Evolutionary conservation across 1,139 yeast species (phyloP).

Genomic region (Geotrichum aggregatum): DNA sequence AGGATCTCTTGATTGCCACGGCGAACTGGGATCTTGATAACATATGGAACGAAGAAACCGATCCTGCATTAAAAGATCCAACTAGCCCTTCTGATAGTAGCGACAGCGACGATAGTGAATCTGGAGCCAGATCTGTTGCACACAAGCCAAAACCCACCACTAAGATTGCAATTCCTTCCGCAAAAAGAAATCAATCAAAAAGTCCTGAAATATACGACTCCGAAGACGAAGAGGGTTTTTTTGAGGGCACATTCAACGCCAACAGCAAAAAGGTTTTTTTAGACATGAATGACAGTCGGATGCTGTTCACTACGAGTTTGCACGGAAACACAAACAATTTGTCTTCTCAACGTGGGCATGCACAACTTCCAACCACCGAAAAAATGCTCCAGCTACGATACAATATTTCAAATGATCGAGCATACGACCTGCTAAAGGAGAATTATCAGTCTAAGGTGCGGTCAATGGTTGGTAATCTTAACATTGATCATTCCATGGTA

Average conservation of each 20-base stretch:
- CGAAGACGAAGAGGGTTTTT: conserved; percentile 74
- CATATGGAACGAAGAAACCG: conserved; percentile 49
- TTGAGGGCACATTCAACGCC: conserved; percentile 59
- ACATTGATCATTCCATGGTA: conserved; percentile 87
- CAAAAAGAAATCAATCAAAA: conserved; percentile 3
- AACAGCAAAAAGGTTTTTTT: conserved; percentile 47
- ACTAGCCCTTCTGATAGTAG: conserved; percentile 14
- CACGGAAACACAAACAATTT: conserved; percentile 32
- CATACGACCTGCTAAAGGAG: conserved; percentile 75
- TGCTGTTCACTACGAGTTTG: conserved; percentile 50
- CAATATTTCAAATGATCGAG: conserved; percentile 82
- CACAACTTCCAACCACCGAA: conserved; percentile 48
- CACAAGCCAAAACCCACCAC: conserved; percentile 1
- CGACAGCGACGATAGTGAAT: conserved; percentile 24
- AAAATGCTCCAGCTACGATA: conserved; percentile 53
- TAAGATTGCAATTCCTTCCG: neutral
- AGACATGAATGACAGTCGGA: conserved; percentile 83
- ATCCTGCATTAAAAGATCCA: conserved; percentile 16
- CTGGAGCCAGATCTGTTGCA: conserved; percentile 16
- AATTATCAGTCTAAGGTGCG: conserved; percentile 90
- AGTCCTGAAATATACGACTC: conserved; percentile 34
- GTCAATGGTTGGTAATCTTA: conserved; percentile 85
- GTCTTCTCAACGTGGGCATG: conserved; percentile 31
- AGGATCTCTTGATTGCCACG: conserved; percentile 65
- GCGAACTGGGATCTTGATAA: conserved; percentile 81